Base-by-base conservation (phyloP, 2,329 filamentous ascomycete genomes). In the Amesomyces nigricolor region DNA sequence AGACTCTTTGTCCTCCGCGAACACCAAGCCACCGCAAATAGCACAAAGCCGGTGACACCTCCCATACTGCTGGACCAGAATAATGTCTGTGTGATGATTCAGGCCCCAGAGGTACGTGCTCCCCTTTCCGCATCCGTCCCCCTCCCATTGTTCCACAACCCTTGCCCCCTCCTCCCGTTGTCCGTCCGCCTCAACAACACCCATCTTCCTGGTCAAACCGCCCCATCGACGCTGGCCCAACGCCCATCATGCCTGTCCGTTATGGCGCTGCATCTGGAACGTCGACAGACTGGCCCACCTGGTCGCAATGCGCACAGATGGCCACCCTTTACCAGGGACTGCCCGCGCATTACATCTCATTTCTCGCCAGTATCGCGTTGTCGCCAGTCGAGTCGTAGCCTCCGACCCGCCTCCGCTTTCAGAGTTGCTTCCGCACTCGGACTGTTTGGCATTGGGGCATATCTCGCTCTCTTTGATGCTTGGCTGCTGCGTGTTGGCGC, bases 11-110 rank as follows among this genome's bases (percentile, higher is more conserved):
- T 17, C 11, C 47, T 49, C 6, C 47, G 37, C 17, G 9, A 17
- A 30, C 22, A 53, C 30, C 37, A 39, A 53, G 17, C 19, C 4
- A 45, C 16, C 19, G 26, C 43, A 46, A 46, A 35, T 47, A 54
- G 7, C 42, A 56, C 51, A 49, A 55, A 51, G 40, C 46, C 47
- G 39, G 30, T 35, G 47, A 51, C 19, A 46, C 44, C 42, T 53
- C 46, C 43, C 52, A 40, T 26, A 29, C 26, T n/a, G n/a, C 29
- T n/a, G 16, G 14, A 45, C 48, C 54, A 54, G 57, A 56, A 61
- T 60, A 60, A 61, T 54, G 55, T 56, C 43, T 54, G 48, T 62
- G 59, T 37, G 62, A 63, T 64, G 61, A 63, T 63, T 62, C 61
- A 64, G 56, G 58, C 52, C 57, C 57, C 11, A 9, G 44, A 61